These are phyloP conservation scores for Ganoderma lucidum DNA, from an alignment of 1,284 basidiomycete genomes.

Conservation along the genomic window DNA sequence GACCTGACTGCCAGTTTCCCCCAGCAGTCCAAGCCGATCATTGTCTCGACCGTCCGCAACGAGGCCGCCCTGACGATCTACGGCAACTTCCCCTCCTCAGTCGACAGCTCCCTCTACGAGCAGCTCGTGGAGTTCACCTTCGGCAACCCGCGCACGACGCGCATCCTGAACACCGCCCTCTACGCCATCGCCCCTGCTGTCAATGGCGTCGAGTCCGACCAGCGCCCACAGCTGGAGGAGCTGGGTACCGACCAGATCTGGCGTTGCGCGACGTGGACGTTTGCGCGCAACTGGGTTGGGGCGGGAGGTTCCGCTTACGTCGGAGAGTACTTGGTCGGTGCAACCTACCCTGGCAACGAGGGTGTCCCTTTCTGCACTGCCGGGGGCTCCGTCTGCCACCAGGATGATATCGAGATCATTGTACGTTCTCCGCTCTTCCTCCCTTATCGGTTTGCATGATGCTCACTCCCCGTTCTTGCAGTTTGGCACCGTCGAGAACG, in stretches of 20 bases:
- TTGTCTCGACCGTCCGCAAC: constrained; percentile 74
- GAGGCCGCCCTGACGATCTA: constrained; percentile 75
- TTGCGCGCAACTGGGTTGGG: constrained; percentile 69
- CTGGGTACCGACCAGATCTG: constrained; percentile 77
- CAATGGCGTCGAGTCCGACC: constrained; percentile 47
- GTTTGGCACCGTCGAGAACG: constrained; percentile 73
- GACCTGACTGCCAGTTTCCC: constrained; percentile 66
- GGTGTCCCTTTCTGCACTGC: constrained; percentile 60
- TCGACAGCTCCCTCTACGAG: constrained; percentile 52
- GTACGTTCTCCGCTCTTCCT: constrained; percentile 45
- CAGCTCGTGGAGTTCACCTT: constrained; percentile 54
- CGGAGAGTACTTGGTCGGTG: constrained; percentile 72
- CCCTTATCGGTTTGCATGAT: background rate
- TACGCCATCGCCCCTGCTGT: constrained; percentile 57
- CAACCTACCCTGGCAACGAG: constrained; percentile 73
- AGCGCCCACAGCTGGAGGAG: constrained; percentile 61
- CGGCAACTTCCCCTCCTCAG: constrained; percentile 45
- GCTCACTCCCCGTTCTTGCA: constrained; percentile 34
- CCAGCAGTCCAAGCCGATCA: constrained; percentile 64
- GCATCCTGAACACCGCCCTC: constrained; percentile 54
- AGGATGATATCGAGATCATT: constrained; percentile 79
- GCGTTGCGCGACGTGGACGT: constrained; percentile 76
- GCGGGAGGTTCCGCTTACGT: constrained; percentile 74
- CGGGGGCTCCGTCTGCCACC: constrained; percentile 68
- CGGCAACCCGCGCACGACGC: constrained; percentile 54